Conservation (phyloP, 2,329 filamentous ascomycete species). For the Amesomyces nigricolor region DNA sequence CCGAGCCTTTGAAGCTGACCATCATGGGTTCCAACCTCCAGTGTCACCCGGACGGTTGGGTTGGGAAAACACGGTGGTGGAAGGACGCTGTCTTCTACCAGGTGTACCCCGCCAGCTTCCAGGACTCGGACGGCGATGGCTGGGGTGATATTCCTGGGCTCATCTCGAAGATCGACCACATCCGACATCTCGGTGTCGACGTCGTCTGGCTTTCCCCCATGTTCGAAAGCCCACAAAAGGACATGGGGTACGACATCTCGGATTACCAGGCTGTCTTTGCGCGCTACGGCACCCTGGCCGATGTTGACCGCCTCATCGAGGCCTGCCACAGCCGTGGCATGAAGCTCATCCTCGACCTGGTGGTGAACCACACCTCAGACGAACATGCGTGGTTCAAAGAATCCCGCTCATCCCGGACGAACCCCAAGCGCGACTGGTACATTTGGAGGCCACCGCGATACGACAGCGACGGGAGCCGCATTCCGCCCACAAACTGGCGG, state of each 20-base stretch:
- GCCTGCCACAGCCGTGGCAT: slow-evolving; percentile 57
- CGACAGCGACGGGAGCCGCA: slow-evolving; percentile 50
- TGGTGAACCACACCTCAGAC: slow-evolving; percentile 71
- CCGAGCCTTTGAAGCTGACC: background rate
- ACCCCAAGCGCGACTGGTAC: slow-evolving; percentile 56
- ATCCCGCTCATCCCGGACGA: slow-evolving; percentile 54
- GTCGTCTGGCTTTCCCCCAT: slow-evolving; percentile 55
- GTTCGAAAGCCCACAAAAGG: slow-evolving; percentile 46
- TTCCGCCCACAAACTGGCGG: slow-evolving; percentile 71
- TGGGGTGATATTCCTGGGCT: slow-evolving; percentile 62
- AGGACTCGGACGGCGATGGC: slow-evolving; percentile 54
- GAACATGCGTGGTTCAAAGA: slow-evolving; percentile 67
- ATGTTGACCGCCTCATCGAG: slow-evolving; percentile 58
- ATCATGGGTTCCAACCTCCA: slow-evolving; percentile 5
- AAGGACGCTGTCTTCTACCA: slow-evolving; percentile 32
- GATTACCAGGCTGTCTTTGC: slow-evolving; percentile 53
- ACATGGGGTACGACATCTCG: slow-evolving; percentile 61
- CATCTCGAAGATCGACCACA: slow-evolving; percentile 58
- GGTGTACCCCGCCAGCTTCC: slow-evolving; percentile 55
- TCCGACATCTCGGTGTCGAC: slow-evolving; percentile 55
- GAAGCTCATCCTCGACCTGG: slow-evolving; percentile 67
- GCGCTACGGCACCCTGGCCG: slow-evolving; percentile 56
- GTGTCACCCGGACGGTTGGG: slow-evolving; percentile 8
- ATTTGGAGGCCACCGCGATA: slow-evolving; percentile 35
- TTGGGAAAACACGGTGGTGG: slow-evolving; percentile 23